These are phyloP conservation scores for Penicillium sp. DNA, from an alignment of 2,329 filamentous ascomycete species.

Conservation along the genomic window DNA sequence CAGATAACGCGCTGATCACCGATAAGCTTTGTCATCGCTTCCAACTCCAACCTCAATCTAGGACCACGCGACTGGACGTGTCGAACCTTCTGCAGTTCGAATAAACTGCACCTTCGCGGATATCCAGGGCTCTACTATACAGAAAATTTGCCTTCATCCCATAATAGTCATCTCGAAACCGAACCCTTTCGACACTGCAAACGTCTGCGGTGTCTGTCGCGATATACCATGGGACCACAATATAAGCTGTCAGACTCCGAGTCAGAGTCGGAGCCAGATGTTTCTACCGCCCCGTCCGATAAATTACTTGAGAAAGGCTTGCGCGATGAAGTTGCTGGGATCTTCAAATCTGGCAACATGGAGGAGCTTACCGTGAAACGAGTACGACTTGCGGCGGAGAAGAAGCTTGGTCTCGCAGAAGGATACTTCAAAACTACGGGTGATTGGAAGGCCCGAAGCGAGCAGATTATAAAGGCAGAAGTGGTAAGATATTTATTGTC, in stretches of 20 bases:
- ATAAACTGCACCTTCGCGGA: not conserved
- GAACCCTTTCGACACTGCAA: not conserved
- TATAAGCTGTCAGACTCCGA: constrained; percentile 34
- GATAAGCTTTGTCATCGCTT: constrained; percentile 8
- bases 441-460: constrained; percentile 58
- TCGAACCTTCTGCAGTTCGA: not conserved
- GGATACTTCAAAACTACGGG: constrained; percentile 58
- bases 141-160: not conserved
- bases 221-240: constrained; percentile 29
- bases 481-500: constrained; percentile 41
- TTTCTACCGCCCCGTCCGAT: constrained; percentile 30
- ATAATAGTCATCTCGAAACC: not conserved
- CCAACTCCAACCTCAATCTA: not conserved
- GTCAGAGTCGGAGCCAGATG: constrained; percentile 19
- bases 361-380: constrained; percentile 60
- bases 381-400: constrained; percentile 55
- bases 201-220: not conserved
- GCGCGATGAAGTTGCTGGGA: constrained; percentile 38
- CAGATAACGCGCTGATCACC: not conserved
- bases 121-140: too few species aligned
- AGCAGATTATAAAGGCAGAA: constrained; percentile 55
- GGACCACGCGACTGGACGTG: not conserved
- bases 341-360: constrained; percentile 40
- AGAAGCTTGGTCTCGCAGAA: constrained; percentile 51
- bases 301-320: constrained; percentile 38